phyloP scores from a whole-genome alignment of 1,284 basidiomycete genomes.

The Peniophora sp. region DNA sequence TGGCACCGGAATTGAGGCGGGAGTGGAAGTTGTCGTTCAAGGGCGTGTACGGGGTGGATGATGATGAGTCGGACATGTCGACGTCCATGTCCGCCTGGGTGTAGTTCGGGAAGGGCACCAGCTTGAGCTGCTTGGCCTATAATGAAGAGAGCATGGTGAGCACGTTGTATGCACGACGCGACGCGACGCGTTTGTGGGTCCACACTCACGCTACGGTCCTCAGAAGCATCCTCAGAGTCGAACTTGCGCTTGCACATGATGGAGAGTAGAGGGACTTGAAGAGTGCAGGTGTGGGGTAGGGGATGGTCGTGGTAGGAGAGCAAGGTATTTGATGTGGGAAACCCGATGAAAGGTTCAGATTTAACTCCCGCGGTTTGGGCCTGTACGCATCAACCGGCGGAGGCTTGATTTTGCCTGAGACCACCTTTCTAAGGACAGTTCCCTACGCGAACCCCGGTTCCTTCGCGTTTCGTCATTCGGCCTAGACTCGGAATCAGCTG shows the following conservation, averaged over 20 bases:
- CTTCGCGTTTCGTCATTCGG: no score
- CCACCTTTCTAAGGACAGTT: no score
- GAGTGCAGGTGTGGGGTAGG: slow-evolving; percentile 3
- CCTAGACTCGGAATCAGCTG: no score
- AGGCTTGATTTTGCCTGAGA: no score
- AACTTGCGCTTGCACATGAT: slow-evolving; percentile 73
- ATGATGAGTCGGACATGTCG: slow-evolving; percentile 52
- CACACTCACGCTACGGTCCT: slow-evolving; percentile 31
- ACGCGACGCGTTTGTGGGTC: slow-evolving; percentile 12
- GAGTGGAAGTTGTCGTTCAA: slow-evolving; percentile 46
- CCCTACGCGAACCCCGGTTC: no score
- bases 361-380: no score
- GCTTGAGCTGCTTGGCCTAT: slow-evolving; percentile 58
- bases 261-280: slow-evolving; percentile 4
- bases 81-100: slow-evolving; percentile 55
- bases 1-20: slow-evolving; percentile 61
- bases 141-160: slow-evolving; percentile 3
- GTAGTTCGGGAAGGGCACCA: slow-evolving; percentile 62
- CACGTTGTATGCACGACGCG: slow-evolving; percentile 12
- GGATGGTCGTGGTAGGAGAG: slow-evolving; percentile 2
- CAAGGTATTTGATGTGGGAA: background rate
- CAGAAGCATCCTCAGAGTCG: slow-evolving; percentile 45
- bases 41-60: slow-evolving; percentile 47
- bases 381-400: no score
- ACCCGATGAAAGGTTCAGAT: no score